These are phyloP conservation scores for Ramularia collo-cygni DNA, from an alignment of 2,329 filamentous ascomycete species.

Conservation along the genomic window DNA sequence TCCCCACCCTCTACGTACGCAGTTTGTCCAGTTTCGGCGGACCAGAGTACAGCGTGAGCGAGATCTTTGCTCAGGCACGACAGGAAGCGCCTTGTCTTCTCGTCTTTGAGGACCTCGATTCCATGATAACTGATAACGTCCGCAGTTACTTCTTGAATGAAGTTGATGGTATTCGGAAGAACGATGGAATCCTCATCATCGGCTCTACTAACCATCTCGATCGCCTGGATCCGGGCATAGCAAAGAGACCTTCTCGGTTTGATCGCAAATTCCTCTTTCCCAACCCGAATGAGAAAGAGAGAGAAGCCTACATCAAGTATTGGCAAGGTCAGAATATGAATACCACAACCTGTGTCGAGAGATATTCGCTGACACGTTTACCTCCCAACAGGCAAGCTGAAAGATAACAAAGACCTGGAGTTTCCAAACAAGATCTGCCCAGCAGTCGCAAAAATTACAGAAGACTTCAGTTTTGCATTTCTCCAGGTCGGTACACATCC, in stretches of 20 bases:
- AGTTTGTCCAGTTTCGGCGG: constrained; percentile 43
- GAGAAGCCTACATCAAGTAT: constrained; percentile 54
- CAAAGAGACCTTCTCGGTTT: constrained; percentile 58
- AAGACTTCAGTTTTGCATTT: constrained; percentile 63
- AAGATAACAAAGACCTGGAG: constrained; percentile 50
- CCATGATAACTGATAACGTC: constrained; percentile 53
- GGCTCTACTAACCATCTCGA: constrained; percentile 47
- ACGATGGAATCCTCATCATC: constrained; percentile 63
- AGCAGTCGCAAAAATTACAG: constrained; percentile 56
- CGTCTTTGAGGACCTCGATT: constrained; percentile 66
- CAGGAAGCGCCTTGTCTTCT: constrained; percentile 60
- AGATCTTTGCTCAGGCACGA: constrained; percentile 54
- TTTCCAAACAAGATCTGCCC: constrained; percentile 54
- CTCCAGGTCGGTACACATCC: no score
- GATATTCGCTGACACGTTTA: no score
- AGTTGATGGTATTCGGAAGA: constrained; percentile 61
- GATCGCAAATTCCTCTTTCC: constrained; percentile 62
- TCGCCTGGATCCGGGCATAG: constrained; percentile 56
- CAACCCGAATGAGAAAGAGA: constrained; percentile 48
- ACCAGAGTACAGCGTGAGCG: constrained; percentile 49
- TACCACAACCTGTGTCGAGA: no score
- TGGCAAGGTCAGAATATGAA: no score
- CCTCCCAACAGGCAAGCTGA: constrained; percentile 40
- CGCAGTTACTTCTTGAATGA: constrained; percentile 67
- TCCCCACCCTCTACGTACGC: constrained; percentile 59